These are phyloP conservation scores for Neurospora discreta DNA, from an alignment of 495 filamentous ascomycete species.

Conservation along the genomic window DNA sequence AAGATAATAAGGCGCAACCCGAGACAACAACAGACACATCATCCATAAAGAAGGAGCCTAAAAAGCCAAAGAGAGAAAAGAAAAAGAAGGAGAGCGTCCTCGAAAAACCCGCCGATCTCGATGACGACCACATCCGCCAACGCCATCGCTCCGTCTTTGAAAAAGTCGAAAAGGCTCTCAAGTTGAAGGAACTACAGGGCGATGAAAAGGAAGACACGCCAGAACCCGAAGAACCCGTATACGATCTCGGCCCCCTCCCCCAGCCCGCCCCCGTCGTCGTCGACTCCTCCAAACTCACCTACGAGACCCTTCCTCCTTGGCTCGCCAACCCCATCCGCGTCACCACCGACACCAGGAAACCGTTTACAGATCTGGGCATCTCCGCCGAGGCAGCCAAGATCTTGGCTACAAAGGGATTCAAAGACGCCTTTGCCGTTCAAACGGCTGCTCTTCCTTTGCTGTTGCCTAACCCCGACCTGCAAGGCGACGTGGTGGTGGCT, in stretches of 20 bases:
- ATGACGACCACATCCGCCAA: constrained; percentile 15
- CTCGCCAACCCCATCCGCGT: constrained; percentile 60
- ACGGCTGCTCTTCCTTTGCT: constrained; percentile 69
- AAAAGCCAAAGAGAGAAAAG: constrained; percentile 24
- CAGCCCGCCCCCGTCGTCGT: constrained; percentile 56
- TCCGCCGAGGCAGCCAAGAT: constrained; percentile 29
- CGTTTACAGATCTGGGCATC: constrained; percentile 53
- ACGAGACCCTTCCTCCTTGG: constrained; percentile 57
- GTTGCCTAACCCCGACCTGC: constrained; percentile 41
- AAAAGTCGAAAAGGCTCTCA: constrained; percentile 37
- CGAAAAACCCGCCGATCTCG: constrained; percentile 1
- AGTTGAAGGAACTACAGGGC: constrained; percentile 13
- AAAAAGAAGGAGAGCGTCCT: constrained; percentile 18
- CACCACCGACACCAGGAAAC: constrained; percentile 40
- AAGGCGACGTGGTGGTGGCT: constrained; percentile 74
- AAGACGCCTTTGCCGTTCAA: constrained; percentile 76
- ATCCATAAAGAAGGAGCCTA: background rate
- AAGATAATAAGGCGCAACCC: background rate
- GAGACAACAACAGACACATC: background rate
- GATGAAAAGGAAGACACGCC: constrained; percentile 14
- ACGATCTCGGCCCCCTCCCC: constrained; percentile 65
- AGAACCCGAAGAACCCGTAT: constrained; percentile 33
- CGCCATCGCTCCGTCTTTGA: constrained; percentile 35
- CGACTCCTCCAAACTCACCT: constrained; percentile 35
- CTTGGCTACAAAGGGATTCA: constrained; percentile 54